Conservation (phyloP, 176 grass and related monocot genomes). For the Triticum timopheevii region DNA sequence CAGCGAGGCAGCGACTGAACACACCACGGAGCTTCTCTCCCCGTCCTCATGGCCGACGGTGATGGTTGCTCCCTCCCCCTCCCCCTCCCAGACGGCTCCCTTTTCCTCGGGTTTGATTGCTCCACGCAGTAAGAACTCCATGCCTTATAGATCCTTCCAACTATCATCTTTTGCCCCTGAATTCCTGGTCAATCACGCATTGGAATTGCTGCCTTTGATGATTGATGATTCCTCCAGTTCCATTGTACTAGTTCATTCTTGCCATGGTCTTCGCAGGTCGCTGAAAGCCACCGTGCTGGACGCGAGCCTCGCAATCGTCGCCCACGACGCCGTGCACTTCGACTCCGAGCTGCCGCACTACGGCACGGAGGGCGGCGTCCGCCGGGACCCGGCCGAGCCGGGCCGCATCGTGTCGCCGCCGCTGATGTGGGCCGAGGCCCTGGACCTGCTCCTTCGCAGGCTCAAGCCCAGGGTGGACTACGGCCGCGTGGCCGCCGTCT, state of each 20-base stretch:
- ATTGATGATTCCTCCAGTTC: neutral
- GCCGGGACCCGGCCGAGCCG: conserved; percentile 49
- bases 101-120: conserved; percentile 89
- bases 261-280: conserved; percentile 35
- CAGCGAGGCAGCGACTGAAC: neutral
- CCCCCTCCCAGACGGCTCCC: conserved; percentile 40
- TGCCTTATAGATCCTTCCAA: neutral
- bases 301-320: conserved; percentile 41
- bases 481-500: conserved; percentile 51
- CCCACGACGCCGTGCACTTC: conserved; percentile 66
- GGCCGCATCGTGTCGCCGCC: conserved; percentile 73
- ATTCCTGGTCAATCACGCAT: neutral
- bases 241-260: neutral
- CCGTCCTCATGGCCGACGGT: neutral
- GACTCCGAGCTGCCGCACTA: conserved; percentile 78
- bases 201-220: neutral
- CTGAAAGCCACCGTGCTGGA: conserved; percentile 80
- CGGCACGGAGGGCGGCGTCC: conserved; percentile 67
- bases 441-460: conserved; percentile 53
- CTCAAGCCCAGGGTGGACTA: conserved; percentile 39
- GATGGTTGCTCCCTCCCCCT: neutral
- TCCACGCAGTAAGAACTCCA: conserved; percentile 67
- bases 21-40: neutral
- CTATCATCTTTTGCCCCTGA: neutral
- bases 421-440: conserved; percentile 82